Evolutionary conservation across 139 green algal species (phyloP).

Genomic region (Asterochloris erici): DNA sequence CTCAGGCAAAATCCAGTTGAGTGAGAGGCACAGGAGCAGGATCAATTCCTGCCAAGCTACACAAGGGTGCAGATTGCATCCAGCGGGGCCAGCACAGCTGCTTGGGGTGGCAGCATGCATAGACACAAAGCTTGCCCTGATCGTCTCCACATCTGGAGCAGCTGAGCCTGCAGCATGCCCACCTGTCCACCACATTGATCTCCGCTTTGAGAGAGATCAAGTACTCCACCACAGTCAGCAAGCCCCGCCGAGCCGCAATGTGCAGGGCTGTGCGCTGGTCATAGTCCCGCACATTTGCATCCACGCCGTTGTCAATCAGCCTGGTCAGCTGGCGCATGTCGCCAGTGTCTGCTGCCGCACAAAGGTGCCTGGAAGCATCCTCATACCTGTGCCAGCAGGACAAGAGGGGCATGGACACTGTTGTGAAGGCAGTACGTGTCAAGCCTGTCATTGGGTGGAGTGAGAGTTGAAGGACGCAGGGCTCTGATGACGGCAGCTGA

Average conservation of each 20-base stretch:
- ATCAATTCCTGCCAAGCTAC: too few species aligned
- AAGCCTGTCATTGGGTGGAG: background rate
- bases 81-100: too few species aligned
- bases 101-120: too few species aligned
- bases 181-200: slow-evolving; percentile 34
- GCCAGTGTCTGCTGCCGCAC: slow-evolving; percentile 18
- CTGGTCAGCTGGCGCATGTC: slow-evolving; percentile 20
- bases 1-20: too few species aligned
- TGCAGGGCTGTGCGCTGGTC: slow-evolving; percentile 47
- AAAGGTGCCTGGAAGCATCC: slow-evolving; percentile 17
- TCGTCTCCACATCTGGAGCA: too few species aligned
- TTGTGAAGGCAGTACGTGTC: background rate
- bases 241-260: slow-evolving; percentile 30
- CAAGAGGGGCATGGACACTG: background rate
- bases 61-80: too few species aligned
- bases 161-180: too few species aligned
- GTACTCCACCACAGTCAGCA: slow-evolving; percentile 32
- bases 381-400: slow-evolving; percentile 12
- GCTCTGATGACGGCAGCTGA: background rate
- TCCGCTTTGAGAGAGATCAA: slow-evolving; percentile 19
- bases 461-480: background rate
- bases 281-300: slow-evolving; percentile 43
- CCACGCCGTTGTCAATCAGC: slow-evolving; percentile 36
- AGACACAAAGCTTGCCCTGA: too few species aligned
- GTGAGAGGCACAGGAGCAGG: too few species aligned